A percentile compares a stretch with the other conserved stretches of the same genome.
Conservation (phyloP, 192 early-diverging fungal genomes). For the Oehlia diaphana region DNA sequence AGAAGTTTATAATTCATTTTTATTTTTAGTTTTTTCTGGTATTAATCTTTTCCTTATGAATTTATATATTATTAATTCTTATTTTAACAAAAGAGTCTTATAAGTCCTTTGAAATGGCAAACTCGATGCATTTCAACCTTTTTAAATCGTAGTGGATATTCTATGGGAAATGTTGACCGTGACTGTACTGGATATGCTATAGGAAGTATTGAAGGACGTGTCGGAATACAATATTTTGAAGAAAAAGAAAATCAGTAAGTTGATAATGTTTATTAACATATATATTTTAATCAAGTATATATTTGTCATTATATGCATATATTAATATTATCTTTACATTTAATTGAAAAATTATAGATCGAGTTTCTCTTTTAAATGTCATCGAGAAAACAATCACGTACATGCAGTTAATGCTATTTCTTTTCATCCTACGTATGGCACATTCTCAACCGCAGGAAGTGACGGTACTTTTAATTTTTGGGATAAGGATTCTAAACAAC, state of each 20-base stretch:
- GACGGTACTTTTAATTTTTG: constrained; percentile 90
- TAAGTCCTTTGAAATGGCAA: constrained; percentile 81
- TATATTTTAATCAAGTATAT: background rate
- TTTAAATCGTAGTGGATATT: constrained; percentile 74
- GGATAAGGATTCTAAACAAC: constrained; percentile 92
- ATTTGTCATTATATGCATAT: no score
- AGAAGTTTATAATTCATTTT: background rate
- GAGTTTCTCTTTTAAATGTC: constrained; percentile 95
- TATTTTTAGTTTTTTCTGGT: background rate
- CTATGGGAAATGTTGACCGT: constrained; percentile 89
- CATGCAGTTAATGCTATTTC: constrained; percentile 71
- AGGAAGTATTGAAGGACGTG: constrained; percentile 92
- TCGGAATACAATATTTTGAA: constrained; percentile 90
- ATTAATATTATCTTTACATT: background rate
- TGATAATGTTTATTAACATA: background rate
- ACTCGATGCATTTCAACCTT: constrained; percentile 85
- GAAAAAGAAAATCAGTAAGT: constrained; percentile 66
- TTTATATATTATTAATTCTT: background rate
- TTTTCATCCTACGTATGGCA: constrained; percentile 84
- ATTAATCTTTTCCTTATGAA: background rate
- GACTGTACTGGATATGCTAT: constrained; percentile 78
- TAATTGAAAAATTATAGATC: constrained; percentile 37
- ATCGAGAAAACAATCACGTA: constrained; percentile 71
- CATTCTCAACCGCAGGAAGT: constrained; percentile 83
- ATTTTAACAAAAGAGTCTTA: constrained; percentile 18